These are phyloP conservation scores for Primulina tabacum DNA, from an alignment of 257 asterid species.

Conservation along the genomic window DNA sequence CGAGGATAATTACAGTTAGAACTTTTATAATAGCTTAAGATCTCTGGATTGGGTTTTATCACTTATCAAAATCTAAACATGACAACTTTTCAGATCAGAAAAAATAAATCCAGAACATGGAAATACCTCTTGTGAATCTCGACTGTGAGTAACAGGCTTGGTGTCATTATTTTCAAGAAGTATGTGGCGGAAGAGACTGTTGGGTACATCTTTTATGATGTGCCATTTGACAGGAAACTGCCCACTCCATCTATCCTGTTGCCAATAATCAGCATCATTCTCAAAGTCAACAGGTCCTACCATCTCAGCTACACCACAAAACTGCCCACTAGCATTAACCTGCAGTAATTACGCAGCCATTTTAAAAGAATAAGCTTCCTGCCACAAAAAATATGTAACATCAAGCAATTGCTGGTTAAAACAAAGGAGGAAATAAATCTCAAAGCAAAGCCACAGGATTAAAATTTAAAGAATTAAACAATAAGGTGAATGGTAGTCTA, in stretches of 20 bases:
- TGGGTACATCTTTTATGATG: slow-evolving; percentile 88
- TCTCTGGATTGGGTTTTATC: not conserved
- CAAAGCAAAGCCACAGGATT: slow-evolving; percentile 3
- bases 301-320: slow-evolving; percentile 99
- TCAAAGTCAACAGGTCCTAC: slow-evolving; percentile 89
- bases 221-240: slow-evolving; percentile 98
- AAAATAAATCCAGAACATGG: slow-evolving; percentile 17
- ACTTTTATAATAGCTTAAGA: not conserved
- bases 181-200: slow-evolving; percentile 91
- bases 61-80: slow-evolving; percentile 1
- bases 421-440: not conserved
- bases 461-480: not conserved
- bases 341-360: slow-evolving; percentile 33
- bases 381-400: slow-evolving; percentile 6
- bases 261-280: slow-evolving; percentile 96
- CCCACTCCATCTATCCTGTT: slow-evolving; percentile 99
- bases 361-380: slow-evolving; percentile 18
- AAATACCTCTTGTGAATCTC: slow-evolving; percentile 98
- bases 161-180: slow-evolving; percentile 91
- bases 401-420: slow-evolving; percentile 11
- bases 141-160: slow-evolving; percentile 99
- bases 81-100: slow-evolving; percentile 18
- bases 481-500: no score
- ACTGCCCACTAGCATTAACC: slow-evolving; percentile 99
- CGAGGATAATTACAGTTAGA: not conserved